Evolutionary conservation across 2,329 filamentous ascomycete species (phyloP), one percentile per base, ranked within the genome.

Genomic region (Beauveria medogensis): DNA sequence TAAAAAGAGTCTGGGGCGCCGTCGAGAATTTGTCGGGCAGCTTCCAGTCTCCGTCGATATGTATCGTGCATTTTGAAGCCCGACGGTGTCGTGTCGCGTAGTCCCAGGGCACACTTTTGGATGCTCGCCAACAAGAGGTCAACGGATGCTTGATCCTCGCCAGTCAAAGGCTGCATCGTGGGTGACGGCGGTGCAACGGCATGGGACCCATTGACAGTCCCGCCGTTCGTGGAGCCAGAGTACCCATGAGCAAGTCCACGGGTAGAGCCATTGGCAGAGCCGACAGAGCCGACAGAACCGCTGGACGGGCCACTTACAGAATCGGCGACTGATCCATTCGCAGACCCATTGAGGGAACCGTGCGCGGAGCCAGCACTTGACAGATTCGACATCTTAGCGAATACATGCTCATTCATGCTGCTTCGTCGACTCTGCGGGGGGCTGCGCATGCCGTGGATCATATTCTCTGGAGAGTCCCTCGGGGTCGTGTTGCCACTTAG

Each of bases 11-110:
- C 67, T 52, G 53, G 40, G 16, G 86, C 75, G 5, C 90, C 90
- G 65, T 93, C 90, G 34, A 96, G 77, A 3, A 90, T 82, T 57
- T 83, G 80, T 63, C 86, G 84, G 5, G 91, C 92, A 57, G 85
- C 83, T 65, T 95, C 90, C 55, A 96, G 80, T 65, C 89, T 81
- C 64, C 88, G 78, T 63, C 91, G 80, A 72, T 89, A 85, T 62
- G 87, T 78, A 59, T 63, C 86, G 79, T 55, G 80, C 82, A 66
- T 90, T 83, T 63, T 83, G 74, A 37, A 34, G 20, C 66, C 80
- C 79, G 62, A 81, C 65, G 75, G 74, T 65, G 82, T 77, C 56
- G 78, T 73, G 73, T 88, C 78, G 62, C 81, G 77, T 64, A 88
- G 67, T 34, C 79, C 82, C 9, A 86, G 70, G 1, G 87, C 82